Base-by-base conservation (phyloP, 805 yeast genomes). In the Metschnikowia anglica region DNA sequence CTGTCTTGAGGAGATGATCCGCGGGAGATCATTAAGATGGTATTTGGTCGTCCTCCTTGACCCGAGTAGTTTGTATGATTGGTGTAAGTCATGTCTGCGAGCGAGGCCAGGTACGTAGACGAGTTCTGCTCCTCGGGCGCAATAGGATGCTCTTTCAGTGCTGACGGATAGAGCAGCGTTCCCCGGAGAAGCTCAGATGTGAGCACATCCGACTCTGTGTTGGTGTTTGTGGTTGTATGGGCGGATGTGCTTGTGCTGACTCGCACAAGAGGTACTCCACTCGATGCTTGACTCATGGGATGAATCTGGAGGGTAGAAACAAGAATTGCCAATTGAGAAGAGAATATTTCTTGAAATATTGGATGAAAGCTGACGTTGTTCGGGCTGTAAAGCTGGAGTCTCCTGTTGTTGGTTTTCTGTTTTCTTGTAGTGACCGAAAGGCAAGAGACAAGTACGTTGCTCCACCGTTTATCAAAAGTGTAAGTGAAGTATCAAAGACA, bases 191-290 rank as follows among this genome's bases (percentile, higher is more conserved):
- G 39, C 12, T 35, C 44, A 11, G 13, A 31, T 4, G 43, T 40
- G 18, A 37, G 41, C 40, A 40, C 48, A 15, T 37, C 42, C 18
- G 39, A 25, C n/a, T 35, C 34, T 3, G 39, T 12, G 25, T 17
- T 40, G 17, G 33, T 29, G 26, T 15, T 17, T 18, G 19, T 27
- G 29, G n/a, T 21, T 17, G n/a, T 8, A 23, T 23, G 26, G 26
- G 26, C 11, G 26, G 7, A 11, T 23, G 26, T 23, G 26, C 11
- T 8, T 23, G 26, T 23, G 26, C 11, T 11, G 26, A 11, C 11
- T 11, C 26, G 26, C 26, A 7, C 26, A 23, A 23, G 26, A 23
- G 11, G 10, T 11, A 23, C 11, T 23, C 11, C 26, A 23, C 26
- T 11, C 7, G 26, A 23, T 23, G 26, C 26, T 23, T 23, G 26